Evolutionary conservation across 1,284 basidiomycete genomes (phyloP).

Genomic region (Irpex sp.): DNA sequence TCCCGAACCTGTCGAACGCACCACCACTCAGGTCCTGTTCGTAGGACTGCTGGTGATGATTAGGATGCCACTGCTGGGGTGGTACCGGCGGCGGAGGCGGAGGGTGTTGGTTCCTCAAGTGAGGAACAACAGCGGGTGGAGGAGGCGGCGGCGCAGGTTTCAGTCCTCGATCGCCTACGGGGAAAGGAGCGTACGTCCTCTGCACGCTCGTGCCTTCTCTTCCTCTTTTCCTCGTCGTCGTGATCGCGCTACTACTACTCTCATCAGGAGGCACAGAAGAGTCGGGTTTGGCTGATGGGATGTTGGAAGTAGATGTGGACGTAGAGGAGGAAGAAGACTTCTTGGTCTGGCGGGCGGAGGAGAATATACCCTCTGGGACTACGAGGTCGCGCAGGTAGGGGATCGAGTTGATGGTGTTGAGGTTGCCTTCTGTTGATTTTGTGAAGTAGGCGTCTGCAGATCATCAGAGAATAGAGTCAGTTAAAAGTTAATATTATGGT

Average conservation of each 20-base stretch:
- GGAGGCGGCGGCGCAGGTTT: slow-evolving; percentile 21
- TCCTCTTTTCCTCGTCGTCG: slow-evolving; percentile 14
- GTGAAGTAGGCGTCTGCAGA: slow-evolving; percentile 68
- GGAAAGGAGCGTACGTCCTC: slow-evolving; percentile 58
- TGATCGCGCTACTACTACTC: slow-evolving; percentile 17
- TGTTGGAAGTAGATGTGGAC: background rate
- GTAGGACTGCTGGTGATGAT: background rate
- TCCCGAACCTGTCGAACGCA: too few relatives aligned
- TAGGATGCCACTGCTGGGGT: background rate
- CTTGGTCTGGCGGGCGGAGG: slow-evolving; percentile 17
- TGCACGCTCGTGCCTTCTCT: slow-evolving; percentile 20
- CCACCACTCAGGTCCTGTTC: too few relatives aligned
- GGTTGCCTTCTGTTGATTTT: slow-evolving; percentile 41
- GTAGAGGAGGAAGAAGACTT: slow-evolving; percentile 5
- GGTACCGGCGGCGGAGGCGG: slow-evolving; percentile 16
- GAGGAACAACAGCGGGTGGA: slow-evolving; percentile 13
- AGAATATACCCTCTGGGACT: slow-evolving; percentile 42
- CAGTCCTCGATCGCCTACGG: slow-evolving; percentile 20
- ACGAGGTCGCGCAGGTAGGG: slow-evolving; percentile 27
- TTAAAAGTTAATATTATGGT: too few relatives aligned
- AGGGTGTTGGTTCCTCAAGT: slow-evolving; percentile 11
- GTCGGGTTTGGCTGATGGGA: background rate
- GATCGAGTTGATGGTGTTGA: slow-evolving; percentile 34
- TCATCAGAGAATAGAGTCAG: too few relatives aligned
- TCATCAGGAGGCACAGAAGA: slow-evolving; percentile 11